Percentiles rank a stretch among this genome's conserved stretches.
These are phyloP conservation scores for Prunus campanulata DNA, from an alignment of 306 rosid species.

Conservation along the genomic window DNA sequence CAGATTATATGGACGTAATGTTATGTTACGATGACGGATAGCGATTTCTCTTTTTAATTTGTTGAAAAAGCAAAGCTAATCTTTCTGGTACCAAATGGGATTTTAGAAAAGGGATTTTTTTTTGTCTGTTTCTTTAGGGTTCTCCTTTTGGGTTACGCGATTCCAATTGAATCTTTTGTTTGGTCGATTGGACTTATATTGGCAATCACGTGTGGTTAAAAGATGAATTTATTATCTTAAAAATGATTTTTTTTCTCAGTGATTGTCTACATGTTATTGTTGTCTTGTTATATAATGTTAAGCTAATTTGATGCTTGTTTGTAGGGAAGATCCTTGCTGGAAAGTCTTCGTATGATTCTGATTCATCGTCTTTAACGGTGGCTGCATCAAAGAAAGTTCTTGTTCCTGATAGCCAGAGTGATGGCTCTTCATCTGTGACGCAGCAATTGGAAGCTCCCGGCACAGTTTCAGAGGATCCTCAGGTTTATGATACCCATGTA, in stretches of 20 bases:
- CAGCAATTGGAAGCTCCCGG: conserved; percentile 53
- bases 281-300: background rate
- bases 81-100: background rate
- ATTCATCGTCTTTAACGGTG: conserved; percentile 49
- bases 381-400: conserved; percentile 71
- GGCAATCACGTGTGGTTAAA: background rate
- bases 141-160: background rate
- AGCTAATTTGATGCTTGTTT: conserved; percentile 35
- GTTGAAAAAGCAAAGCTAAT: background rate
- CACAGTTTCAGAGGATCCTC: conserved; percentile 48
- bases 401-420: conserved; percentile 61
- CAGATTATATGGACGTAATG: background rate
- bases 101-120: background rate
- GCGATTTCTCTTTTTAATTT: background rate
- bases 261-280: background rate
- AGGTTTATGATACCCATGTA: conserved; percentile 40
- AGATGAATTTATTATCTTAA: background rate
- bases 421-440: conserved; percentile 44
- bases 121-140: background rate
- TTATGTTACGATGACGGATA: background rate
- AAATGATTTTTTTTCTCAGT: background rate
- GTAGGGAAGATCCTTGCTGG: conserved; percentile 61
- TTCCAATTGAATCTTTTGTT: background rate
- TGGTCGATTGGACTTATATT: background rate
- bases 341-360: conserved; percentile 65